Evolutionary conservation across 345 rosid genomes (phyloP).

Genomic region (Lumnitzera racemosa): DNA sequence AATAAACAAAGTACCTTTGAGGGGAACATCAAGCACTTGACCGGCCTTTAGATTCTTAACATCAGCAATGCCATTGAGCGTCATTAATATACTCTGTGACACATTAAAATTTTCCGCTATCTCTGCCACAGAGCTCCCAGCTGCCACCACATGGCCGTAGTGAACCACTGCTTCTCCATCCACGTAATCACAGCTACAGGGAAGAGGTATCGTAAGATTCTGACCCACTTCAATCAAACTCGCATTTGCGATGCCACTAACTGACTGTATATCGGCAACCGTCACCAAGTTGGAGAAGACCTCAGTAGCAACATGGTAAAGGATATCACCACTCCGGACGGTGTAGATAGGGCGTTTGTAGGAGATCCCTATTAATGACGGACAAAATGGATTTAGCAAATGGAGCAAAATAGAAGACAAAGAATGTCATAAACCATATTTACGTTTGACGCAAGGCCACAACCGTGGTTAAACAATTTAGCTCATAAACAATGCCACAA

Average conservation of each 20-base stretch:
- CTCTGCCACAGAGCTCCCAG: conserved; percentile 26
- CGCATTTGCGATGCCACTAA: conserved; percentile 18
- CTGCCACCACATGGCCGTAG: conserved; percentile 40
- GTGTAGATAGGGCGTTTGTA: conserved; percentile 31
- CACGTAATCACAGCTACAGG: conserved; percentile 53
- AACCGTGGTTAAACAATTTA: too few relatives aligned
- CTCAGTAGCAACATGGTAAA: conserved; percentile 23
- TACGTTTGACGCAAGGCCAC: too few relatives aligned
- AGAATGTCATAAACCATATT: too few relatives aligned
- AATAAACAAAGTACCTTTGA: conserved; percentile 28
- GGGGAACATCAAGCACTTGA: conserved; percentile 39
- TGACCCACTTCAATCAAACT: conserved; percentile 19
- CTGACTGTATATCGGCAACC: conserved; percentile 16
- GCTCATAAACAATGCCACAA: too few relatives aligned
- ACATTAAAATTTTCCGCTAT: conserved; percentile 40
- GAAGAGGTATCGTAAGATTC: conserved; percentile 39
- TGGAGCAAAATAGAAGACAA: too few relatives aligned
- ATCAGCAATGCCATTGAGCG: conserved; percentile 32
- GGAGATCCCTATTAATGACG: conserved; percentile 10
- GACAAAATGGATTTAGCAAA: too few relatives aligned
- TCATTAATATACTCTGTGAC: conserved; percentile 16
- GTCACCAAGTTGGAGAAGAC: conserved; percentile 20
- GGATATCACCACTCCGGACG: conserved; percentile 26
- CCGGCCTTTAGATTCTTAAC: conserved; percentile 22
- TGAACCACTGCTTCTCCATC: conserved; percentile 38